These are phyloP conservation scores for Fusarium kyushuense DNA, from an alignment of 2,329 filamentous ascomycete genomes.

Conservation along the genomic window DNA sequence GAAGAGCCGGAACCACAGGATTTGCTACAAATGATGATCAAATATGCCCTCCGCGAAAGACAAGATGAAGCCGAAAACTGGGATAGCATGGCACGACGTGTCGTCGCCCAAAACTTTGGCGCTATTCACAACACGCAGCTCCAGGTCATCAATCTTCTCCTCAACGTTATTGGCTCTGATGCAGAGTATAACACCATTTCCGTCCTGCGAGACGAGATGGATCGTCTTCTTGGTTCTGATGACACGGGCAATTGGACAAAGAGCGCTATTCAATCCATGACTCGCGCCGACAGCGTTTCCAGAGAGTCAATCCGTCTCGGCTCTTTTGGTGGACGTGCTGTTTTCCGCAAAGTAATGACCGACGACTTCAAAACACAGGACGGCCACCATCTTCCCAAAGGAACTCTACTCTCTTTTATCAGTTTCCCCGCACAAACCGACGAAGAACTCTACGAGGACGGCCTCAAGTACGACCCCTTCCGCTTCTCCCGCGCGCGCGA, in stretches of 20 bases:
- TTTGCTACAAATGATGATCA: conserved; percentile 58
- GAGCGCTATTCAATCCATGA: conserved; percentile 53
- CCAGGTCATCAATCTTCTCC: conserved; percentile 55
- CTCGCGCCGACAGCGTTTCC: conserved; percentile 56
- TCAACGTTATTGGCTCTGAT: conserved; percentile 54
- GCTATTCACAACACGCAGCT: conserved; percentile 57
- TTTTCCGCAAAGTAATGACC: conserved; percentile 49
- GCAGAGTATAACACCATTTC: conserved; percentile 54
- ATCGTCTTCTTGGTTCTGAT: conserved; percentile 46
- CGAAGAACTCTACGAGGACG: conserved; percentile 49
- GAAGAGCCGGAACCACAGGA: conserved; percentile 51
- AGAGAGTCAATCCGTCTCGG: conserved; percentile 59
- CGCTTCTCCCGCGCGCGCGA: conserved; percentile 55
- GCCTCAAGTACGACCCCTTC: conserved; percentile 57
- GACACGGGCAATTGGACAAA: conserved; percentile 55
- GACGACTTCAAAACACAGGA: conserved; percentile 50
- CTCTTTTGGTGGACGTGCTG: conserved; percentile 48
- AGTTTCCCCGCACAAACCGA: conserved; percentile 50
- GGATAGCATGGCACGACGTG: conserved; percentile 49
- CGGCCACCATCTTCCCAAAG: conserved; percentile 50
- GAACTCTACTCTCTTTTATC: conserved; percentile 51
- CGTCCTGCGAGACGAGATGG: conserved; percentile 55
- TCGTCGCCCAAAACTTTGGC: conserved; percentile 53
- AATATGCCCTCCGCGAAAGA: conserved; percentile 54
- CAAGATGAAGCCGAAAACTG: conserved; percentile 52